Evolutionary conservation across 768 basidiomycete species (phyloP).

Genomic region (Sistotremastrum niveocremeum): DNA sequence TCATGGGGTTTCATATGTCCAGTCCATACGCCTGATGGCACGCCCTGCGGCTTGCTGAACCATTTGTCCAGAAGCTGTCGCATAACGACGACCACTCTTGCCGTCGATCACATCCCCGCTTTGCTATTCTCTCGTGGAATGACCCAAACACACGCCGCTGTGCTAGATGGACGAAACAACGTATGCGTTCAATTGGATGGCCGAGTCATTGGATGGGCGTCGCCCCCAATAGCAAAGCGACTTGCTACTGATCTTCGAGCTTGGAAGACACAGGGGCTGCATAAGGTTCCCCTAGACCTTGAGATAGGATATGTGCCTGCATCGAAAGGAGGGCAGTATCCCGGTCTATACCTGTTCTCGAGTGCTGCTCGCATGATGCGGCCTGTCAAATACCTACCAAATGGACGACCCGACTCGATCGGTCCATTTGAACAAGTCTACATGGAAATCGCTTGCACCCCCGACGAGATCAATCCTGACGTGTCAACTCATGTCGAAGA

Average conservation of each 20-base stretch:
- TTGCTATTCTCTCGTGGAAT: slow-evolving; percentile 84
- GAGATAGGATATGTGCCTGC: slow-evolving; percentile 84
- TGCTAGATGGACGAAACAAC: slow-evolving; percentile 64
- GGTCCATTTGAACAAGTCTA: slow-evolving; percentile 99
- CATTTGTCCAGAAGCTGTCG: slow-evolving; percentile 91
- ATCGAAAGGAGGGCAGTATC: slow-evolving; percentile 90
- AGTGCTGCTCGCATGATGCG: slow-evolving; percentile 91
- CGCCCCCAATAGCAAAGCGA: slow-evolving; percentile 52
- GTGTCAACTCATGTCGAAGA: slow-evolving; percentile 89
- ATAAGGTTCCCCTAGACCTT: slow-evolving; percentile 79
- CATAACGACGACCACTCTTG: slow-evolving; percentile 65
- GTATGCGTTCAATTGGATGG: slow-evolving; percentile 94
- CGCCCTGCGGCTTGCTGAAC: slow-evolving; percentile 95
- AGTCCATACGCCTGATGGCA: slow-evolving; percentile 96
- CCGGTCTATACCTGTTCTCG: slow-evolving; percentile 88
- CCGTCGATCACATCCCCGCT: slow-evolving; percentile 65
- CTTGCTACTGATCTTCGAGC: slow-evolving; percentile 78
- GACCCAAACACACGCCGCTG: slow-evolving; percentile 76
- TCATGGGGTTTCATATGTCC: slow-evolving; percentile 99
- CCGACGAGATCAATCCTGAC: slow-evolving; percentile 62
- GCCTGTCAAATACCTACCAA: slow-evolving; percentile 82
- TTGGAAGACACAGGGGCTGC: slow-evolving; percentile 85
- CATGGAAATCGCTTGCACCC: slow-evolving; percentile 92
- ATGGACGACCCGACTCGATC: slow-evolving; percentile 77
- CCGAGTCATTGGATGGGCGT: slow-evolving; percentile 86